Evolutionary conservation across 2,329 filamentous ascomycete species (phyloP).

Genomic region (Mariannaea sp.): DNA sequence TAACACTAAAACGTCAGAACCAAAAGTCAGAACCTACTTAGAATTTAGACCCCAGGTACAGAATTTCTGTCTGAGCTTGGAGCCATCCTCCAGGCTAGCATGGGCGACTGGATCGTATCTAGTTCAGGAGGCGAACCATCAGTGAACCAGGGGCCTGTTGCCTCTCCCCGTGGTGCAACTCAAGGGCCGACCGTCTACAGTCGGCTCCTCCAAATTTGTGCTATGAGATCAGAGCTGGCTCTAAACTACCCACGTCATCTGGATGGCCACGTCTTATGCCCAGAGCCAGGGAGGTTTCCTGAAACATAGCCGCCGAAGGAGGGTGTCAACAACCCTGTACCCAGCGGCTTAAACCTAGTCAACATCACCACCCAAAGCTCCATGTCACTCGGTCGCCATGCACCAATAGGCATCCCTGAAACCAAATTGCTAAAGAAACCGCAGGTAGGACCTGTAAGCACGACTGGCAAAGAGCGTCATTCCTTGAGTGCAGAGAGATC

Average conservation of each 20-base stretch:
- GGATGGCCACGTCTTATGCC: constrained; percentile 53
- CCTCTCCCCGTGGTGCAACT: background rate
- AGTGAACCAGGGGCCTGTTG: background rate
- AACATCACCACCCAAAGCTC: background rate
- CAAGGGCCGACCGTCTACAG: background rate
- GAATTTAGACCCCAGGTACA: background rate
- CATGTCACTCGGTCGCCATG: constrained; percentile 37
- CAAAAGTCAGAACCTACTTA: too few relatives aligned
- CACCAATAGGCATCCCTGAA: constrained; percentile 53
- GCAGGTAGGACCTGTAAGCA: constrained; percentile 53
- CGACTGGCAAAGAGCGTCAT: too few relatives aligned
- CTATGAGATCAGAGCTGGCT: background rate
- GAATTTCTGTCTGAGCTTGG: background rate
- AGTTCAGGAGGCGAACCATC: background rate
- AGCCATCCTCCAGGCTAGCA: background rate
- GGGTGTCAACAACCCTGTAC: constrained; percentile 60
- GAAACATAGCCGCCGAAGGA: constrained; percentile 61
- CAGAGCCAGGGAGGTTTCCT: constrained; percentile 61
- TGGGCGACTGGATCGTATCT: background rate
- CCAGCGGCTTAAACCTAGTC: constrained; percentile 45
- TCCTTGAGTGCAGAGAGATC: too few relatives aligned
- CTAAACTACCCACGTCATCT: constrained; percentile 60
- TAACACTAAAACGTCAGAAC: too few relatives aligned
- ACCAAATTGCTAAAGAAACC: too few relatives aligned
- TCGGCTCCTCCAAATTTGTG: background rate